phyloP scores from a whole-genome alignment of 331 rosid genomes.

The Saraca asoca region DNA sequence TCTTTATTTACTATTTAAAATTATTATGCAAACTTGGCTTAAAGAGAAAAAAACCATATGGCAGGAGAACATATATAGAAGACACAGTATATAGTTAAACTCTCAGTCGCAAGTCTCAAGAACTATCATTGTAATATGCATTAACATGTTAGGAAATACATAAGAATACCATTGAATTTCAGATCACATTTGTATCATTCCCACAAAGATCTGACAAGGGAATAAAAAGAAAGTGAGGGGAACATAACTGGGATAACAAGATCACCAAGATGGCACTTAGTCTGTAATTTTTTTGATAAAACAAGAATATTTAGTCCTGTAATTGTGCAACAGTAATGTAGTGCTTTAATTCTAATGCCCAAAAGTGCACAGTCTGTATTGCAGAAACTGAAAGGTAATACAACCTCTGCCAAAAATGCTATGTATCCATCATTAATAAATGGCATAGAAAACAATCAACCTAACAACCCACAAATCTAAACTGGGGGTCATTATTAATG shows the following conservation, averaged over 20 bases:
- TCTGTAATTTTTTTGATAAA: too few species aligned
- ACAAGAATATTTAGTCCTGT: too few species aligned
- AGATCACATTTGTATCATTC: background rate
- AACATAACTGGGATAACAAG: background rate
- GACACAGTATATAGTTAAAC: background rate
- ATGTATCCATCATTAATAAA: constrained; percentile 58
- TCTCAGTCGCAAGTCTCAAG: constrained; percentile 13
- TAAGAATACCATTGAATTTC: constrained; percentile 10
- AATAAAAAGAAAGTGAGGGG: background rate
- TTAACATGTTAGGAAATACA: constrained; percentile 15
- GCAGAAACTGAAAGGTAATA: too few species aligned
- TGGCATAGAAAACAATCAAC: constrained; percentile 56
- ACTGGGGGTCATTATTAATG: constrained; percentile 31
- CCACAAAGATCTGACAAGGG: constrained; percentile 12
- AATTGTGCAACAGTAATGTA: too few species aligned
- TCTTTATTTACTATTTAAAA: constrained; percentile 1
- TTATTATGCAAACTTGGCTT: background rate
- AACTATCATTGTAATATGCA: constrained; percentile 9
- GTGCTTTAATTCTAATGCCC: too few species aligned
- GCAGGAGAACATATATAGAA: constrained; percentile 25
- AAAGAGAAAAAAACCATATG: constrained; percentile 1
- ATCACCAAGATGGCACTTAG: too few species aligned
- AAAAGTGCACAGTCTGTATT: too few species aligned
- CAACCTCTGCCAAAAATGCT: background rate
- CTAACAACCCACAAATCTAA: constrained; percentile 19